Conservation (phyloP, 345 rosid genomes). For the Kandelia obovata region DNA sequence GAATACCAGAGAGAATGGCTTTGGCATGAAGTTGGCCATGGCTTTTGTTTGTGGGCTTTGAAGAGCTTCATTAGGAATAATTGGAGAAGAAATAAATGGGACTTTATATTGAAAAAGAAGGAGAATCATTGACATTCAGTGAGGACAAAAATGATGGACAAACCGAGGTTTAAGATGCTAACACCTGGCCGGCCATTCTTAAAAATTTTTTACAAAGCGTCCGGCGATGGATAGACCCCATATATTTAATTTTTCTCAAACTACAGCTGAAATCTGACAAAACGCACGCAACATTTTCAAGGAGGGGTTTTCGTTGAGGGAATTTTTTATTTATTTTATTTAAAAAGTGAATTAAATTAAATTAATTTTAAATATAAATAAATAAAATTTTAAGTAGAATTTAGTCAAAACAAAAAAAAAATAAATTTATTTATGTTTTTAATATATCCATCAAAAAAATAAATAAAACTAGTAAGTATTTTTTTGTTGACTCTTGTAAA, state of each 20-base stretch:
- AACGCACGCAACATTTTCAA: not conserved
- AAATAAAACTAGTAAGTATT: no score
- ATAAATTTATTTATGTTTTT: no score
- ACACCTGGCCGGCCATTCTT: conserved; percentile 39
- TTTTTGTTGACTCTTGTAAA: no score
- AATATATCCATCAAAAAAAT: no score
- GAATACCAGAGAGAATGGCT: not conserved
- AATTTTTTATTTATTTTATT: no score
- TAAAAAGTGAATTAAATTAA: no score
- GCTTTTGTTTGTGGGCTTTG: not conserved
- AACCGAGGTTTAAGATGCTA: not conserved
- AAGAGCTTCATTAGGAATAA: not conserved
- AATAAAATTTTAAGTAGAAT: no score
- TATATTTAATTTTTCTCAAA: not conserved
- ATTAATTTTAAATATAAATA: no score
- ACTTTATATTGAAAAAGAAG: conserved; percentile 8
- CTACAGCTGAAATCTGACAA: conserved; percentile 6
- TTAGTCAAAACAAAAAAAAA: no score
- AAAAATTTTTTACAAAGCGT: conserved; percentile 1
- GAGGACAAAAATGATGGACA: conserved; percentile 30
- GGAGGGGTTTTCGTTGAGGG: no score
- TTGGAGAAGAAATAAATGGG: not conserved
- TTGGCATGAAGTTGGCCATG: conserved; percentile 10
- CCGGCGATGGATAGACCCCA: not conserved
- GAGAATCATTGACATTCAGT: conserved; percentile 24